A percentile compares a stretch with the other conserved stretches of the same genome.
These are phyloP conservation scores for Rhizophagus clarus DNA, from an alignment of 192 early-diverging fungal genomes.

Conservation along the genomic window DNA sequence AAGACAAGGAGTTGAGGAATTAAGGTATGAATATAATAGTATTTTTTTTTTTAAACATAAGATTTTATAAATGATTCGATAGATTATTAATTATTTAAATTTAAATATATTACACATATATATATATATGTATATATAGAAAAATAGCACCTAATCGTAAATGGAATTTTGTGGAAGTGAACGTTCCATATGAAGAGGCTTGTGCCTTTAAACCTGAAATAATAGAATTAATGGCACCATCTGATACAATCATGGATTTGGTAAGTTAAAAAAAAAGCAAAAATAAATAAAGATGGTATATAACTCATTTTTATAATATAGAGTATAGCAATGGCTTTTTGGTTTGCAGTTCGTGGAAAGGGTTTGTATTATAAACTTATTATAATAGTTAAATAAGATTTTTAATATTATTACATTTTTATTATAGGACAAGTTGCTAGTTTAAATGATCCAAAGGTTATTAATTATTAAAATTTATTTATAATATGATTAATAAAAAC, in stretches of 20 bases:
- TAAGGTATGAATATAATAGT: conserved; percentile 35
- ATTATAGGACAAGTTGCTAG: conserved; percentile 17
- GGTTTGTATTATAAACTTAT: conserved; percentile 40
- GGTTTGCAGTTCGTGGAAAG: conserved; percentile 89
- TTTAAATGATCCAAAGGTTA: conserved; percentile 12
- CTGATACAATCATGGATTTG: conserved; percentile 92
- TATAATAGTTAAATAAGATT: neutral
- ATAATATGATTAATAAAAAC: neutral
- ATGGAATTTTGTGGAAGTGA: conserved; percentile 90
- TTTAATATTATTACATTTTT: neutral
- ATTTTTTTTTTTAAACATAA: neutral
- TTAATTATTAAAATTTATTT: neutral
- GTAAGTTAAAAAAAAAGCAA: conserved; percentile 36
- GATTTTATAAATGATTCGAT: neutral
- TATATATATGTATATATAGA: too few relatives aligned
- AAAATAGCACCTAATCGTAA: conserved; percentile 63
- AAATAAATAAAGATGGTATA: neutral
- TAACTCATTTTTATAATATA: conserved; percentile 35
- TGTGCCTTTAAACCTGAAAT: conserved; percentile 57
- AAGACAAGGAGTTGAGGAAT: conserved; percentile 49
- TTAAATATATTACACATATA: too few relatives aligned
- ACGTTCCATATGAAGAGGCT: conserved; percentile 80
- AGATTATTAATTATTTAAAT: conserved; percentile 38
- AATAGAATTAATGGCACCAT: conserved; percentile 73
- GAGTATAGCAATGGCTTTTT: conserved; percentile 96